Evolutionary conservation across 1,139 yeast species (phyloP).

Genomic region (Eremothecium sinecaudum): DNA sequence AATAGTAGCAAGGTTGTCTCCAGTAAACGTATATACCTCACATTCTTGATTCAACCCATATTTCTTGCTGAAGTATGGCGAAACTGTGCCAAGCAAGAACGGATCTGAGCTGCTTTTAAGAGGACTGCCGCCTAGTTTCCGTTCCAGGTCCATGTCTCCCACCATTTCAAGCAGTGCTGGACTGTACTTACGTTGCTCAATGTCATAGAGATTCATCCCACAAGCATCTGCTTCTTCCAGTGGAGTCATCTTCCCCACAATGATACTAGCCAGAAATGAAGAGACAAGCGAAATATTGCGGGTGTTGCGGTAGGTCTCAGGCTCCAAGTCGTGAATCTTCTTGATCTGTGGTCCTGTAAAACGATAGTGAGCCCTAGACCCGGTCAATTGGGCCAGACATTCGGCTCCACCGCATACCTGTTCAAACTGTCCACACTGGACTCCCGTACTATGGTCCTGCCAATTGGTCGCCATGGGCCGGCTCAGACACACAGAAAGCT

Average conservation of each 20-base stretch:
- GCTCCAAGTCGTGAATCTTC: conserved; percentile 51
- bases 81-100: conserved; percentile 38
- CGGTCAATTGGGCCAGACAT: conserved; percentile 57
- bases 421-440: conserved; percentile 50
- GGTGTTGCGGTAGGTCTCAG: conserved; percentile 48
- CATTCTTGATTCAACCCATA: conserved; percentile 55
- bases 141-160: conserved; percentile 18
- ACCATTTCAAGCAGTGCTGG: conserved; percentile 28
- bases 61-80: conserved; percentile 50
- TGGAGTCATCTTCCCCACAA: conserved; percentile 53
- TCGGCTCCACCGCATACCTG: conserved; percentile 46
- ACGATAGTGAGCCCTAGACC: conserved; percentile 81
- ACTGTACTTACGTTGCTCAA: conserved; percentile 33
- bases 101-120: too few species aligned
- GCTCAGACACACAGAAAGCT: conserved; percentile 47
- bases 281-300: conserved; percentile 65
- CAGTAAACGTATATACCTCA: conserved; percentile 63
- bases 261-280: conserved; percentile 63
- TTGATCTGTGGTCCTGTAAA: conserved; percentile 88
- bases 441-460: conserved; percentile 86
- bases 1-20: conserved; percentile 86
- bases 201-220: conserved; percentile 82
- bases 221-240: conserved; percentile 84
- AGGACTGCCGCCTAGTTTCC: conserved; percentile 23
- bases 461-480: conserved; percentile 73